Evolutionary conservation across 768 basidiomycete genomes (phyloP).

Genomic region (Lentinula raphanica): DNA sequence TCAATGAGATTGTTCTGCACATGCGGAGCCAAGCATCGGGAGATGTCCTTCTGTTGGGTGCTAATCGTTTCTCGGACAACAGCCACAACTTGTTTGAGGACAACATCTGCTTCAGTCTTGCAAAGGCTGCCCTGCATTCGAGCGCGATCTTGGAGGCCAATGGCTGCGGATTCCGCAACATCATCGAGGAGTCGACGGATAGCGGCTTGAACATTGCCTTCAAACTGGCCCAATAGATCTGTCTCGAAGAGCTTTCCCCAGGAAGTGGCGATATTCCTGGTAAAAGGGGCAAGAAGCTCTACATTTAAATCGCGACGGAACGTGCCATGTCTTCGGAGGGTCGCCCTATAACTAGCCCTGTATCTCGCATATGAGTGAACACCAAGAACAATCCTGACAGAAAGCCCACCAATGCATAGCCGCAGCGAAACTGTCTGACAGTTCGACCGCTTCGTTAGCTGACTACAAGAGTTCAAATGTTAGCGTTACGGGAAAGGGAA

Average conservation of each 20-base stretch:
- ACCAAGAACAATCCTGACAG: background rate
- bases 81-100: conserved; percentile 42
- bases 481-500: background rate
- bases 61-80: conserved; percentile 46
- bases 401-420: conserved; percentile 58
- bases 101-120: conserved; percentile 44
- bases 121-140: conserved; percentile 47
- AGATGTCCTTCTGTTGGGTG: conserved; percentile 54
- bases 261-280: conserved; percentile 49
- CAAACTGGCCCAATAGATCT: conserved; percentile 48
- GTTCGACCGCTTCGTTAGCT: conserved; percentile 39
- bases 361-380: background rate
- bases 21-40: conserved; percentile 51
- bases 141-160: conserved; percentile 48
- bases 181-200: conserved; percentile 45
- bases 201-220: conserved; percentile 27
- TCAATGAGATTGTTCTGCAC: conserved; percentile 45
- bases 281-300: conserved; percentile 53
- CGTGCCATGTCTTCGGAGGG: conserved; percentile 49
- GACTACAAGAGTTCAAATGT: conserved; percentile 19
- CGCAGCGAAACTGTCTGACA: conserved; percentile 43
- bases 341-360: conserved; percentile 19
- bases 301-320: conserved; percentile 59
- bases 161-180: conserved; percentile 45
- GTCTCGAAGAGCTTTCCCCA: conserved; percentile 60